These are phyloP conservation scores for Beauveria varroae DNA, from an alignment of 2,329 filamentous ascomycete species.

Conservation along the genomic window DNA sequence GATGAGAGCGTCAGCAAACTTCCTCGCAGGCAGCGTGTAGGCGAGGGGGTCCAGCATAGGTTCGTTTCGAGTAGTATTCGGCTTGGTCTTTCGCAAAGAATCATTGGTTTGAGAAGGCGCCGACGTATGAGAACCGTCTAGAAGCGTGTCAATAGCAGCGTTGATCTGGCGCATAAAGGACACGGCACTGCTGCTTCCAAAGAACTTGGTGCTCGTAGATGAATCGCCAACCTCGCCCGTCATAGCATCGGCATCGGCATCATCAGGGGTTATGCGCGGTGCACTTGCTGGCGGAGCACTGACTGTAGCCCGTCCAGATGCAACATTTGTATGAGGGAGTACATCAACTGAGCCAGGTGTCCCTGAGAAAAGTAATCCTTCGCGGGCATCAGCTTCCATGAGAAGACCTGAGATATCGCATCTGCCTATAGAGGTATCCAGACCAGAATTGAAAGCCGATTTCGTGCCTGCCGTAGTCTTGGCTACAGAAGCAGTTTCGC, in stretches of 20 bases:
- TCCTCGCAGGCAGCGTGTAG: constrained; percentile 1
- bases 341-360: background rate
- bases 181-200: constrained; percentile 5
- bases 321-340: background rate
- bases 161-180: constrained; percentile 9
- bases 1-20: background rate
- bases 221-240: background rate
- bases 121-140: background rate
- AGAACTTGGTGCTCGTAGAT: background rate
- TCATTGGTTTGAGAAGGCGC: background rate
- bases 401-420: background rate
- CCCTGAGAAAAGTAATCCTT: background rate
- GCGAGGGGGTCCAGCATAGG: background rate
- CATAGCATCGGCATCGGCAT: background rate
- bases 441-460: background rate
- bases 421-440: background rate
- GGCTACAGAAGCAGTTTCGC: background rate
- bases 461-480: background rate
- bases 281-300: background rate
- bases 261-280: background rate
- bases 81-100: background rate
- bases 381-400: background rate
- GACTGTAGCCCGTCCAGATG: background rate
- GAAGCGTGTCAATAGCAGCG: constrained; percentile 2
- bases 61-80: background rate